Base-by-base conservation (phyloP, 2,329 filamentous ascomycete species). In the Paraphoma sp. region DNA sequence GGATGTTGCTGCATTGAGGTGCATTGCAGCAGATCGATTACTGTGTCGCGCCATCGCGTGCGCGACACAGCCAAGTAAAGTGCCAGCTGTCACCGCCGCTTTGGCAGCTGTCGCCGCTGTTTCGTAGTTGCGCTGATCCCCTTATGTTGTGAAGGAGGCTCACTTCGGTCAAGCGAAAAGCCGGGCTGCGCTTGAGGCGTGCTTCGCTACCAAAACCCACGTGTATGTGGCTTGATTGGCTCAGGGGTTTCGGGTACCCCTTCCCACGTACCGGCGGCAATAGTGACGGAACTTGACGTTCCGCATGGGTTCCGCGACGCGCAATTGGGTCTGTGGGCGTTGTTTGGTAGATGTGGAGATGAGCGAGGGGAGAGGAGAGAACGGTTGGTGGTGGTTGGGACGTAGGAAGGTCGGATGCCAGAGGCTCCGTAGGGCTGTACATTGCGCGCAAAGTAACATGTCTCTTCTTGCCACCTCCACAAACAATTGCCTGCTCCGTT, bases 171-270 rank as follows among this genome's bases (percentile, higher is more conserved):
- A 28, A 28, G 11, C 23, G 10, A 30, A 14, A 51, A 6, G 14
- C 54, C 51, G 48, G 42, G 12, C 44, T 46, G 38, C 59, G 61
- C 61, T 60, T 62, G 56, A 57, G 57, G 57, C 53, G 58, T 41
- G 11, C 40, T 16, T 57, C 55, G 53, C 54, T 59, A 58, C 51
- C 38, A 29, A 17, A 50, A 51, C 50, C 56, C 62, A 63, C 56
- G 56, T 57, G 41, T 51, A 56, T 54, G 57, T 62, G 54, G 56
- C 53, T 56, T 60, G 50, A 60, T 60, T 62, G 62, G 57, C 50
- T 63, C 49, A 57, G 59, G 54, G 54, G 54, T 38, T 44, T 30
- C 43, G 18, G 38, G 28, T 18, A 18, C 38, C 45, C 17, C 23
- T 14, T 36, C 23, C 44, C 44, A 31, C 42, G 3, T 31, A 31